Conservation (phyloP, 352 stramenopile species). For the Pythium periplocum region DNA sequence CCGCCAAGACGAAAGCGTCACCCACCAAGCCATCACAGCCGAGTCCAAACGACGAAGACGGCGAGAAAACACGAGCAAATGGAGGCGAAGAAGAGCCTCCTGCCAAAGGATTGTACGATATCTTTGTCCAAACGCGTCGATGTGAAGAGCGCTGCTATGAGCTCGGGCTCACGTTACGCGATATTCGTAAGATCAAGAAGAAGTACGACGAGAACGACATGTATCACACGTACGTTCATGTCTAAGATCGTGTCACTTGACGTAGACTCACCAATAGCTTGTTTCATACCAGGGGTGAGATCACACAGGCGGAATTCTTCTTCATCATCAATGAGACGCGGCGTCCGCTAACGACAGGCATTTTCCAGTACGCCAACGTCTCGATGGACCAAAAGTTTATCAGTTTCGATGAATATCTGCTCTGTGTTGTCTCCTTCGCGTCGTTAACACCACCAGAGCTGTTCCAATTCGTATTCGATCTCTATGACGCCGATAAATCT, state of each 20-base stretch:
- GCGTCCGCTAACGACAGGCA: constrained; percentile 45
- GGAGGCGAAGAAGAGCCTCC: constrained; percentile 9
- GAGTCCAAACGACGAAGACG: too few relatives aligned
- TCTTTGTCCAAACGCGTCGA: constrained; percentile 47
- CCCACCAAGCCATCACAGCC: background rate
- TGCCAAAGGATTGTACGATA: constrained; percentile 32
- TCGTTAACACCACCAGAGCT: constrained; percentile 59
- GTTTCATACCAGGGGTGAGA: constrained; percentile 37
- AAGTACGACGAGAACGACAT: constrained; percentile 73
- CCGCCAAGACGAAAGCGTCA: background rate
- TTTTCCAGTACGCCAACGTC: constrained; percentile 42
- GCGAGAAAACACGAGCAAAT: background rate
- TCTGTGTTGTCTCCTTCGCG: constrained; percentile 53
- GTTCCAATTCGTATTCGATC: constrained; percentile 63
- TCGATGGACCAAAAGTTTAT: constrained; percentile 41
- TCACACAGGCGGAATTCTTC: constrained; percentile 71
- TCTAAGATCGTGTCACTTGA: background rate
- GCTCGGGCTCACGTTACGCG: constrained; percentile 38
- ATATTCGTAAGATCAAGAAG: constrained; percentile 66
- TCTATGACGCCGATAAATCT: constrained; percentile 60
- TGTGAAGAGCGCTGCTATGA: constrained; percentile 48
- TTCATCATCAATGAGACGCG: constrained; percentile 62
- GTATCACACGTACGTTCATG: constrained; percentile 53
- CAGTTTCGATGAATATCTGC: constrained; percentile 59
- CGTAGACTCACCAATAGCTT: too few relatives aligned